Evolutionary conservation across 805 yeast genomes (phyloP), one percentile per base, ranked within the genome.

Genomic region (Groenewaldozyma tartarivorans): DNA sequence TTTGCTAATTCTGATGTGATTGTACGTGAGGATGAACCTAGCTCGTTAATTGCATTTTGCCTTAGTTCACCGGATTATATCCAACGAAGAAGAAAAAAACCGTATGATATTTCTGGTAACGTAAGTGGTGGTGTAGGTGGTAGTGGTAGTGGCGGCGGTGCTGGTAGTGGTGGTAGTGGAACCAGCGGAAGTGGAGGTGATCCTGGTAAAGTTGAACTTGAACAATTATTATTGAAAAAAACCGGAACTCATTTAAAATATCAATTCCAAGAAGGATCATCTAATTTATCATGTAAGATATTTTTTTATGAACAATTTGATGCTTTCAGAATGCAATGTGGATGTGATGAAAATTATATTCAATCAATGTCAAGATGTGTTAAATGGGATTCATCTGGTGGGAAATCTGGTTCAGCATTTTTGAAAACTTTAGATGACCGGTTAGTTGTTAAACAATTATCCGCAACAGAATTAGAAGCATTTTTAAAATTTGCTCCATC

Each of bases 221-320:
- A 90, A 57, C 59, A 65, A 15, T 72, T 75, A 17, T 77, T 92
- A 85, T 68, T 81, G 40, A 84, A 83, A 53, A 79, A 79, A 54
- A 81, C 85, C 1, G 92, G 94, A 0, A 83, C 84, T 39, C 99
- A 94, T 63, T 68, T 94, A 57, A 79, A 87, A 54, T 92, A 90
- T 58, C 96, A 88, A 57, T 86, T 86, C 58, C 81, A 81, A 50
- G 96, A 88, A 57, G 94, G 88, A 0, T 70, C 71, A 29, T 82
- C 95, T 0, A 74, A 75, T 15, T 68, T 92, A 50, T 82, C 95
- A 3, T 92, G 99, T 63, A 90, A 90, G 60, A 81, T 94, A 4
- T 92, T 90, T 57, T 92, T 81, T 66, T 83, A 95, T 4, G 97
- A 90, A 53, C 97, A 92, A 56, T 92, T 92, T 63, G 96, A 90